Base-by-base conservation (phyloP, 805 yeast genomes). In the Wickerhamomyces canadensis region DNA sequence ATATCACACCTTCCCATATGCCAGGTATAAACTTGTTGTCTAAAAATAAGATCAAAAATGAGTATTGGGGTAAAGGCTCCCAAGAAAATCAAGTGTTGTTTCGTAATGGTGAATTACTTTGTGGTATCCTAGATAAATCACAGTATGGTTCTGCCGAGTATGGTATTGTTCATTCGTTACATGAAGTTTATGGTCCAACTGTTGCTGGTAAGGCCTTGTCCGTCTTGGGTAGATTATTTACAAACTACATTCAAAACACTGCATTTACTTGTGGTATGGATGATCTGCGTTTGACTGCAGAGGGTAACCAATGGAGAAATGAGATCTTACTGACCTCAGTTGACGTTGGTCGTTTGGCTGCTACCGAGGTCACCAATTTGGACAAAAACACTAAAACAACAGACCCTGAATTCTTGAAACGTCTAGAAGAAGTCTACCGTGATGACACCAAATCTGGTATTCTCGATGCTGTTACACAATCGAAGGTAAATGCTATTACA, bases 201-300 rank as follows among this genome's bases (percentile, higher is more conserved):
- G 75, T 80, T 52, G 96, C 98, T 16, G 96, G 97, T 42, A 82
- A 84, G 56, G 74, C 93, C 6, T 68, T 93, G 34, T 83, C 95
- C 34, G 94, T 91, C n/a, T 72, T 93, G 43, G 98, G 98, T 47
- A 76, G 98, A 54, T 70, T 93, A 38, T 91, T 94, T 67, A 94
- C 99, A 17, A 87, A 85, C 61, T 93, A 87, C 62, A 88, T 83
- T 55, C 89, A 83, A 76, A 74, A 78, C 67, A 84, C 86, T 40
- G 98, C 96, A 2, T 85, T 93, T 58, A 93, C 98, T 7, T 93
- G 99, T 80, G 98, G 99, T 74, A 94, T 93, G 98, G 99, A 93
- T 61, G 99, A 93, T 68, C 72, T 93, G 61, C 78, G 95, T 59
- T 73, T 94, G 50, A 93, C 98, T 17, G 76, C 62, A 4, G 95